Conservation (phyloP, 305 asterid species). For the Lippia alba region DNA sequence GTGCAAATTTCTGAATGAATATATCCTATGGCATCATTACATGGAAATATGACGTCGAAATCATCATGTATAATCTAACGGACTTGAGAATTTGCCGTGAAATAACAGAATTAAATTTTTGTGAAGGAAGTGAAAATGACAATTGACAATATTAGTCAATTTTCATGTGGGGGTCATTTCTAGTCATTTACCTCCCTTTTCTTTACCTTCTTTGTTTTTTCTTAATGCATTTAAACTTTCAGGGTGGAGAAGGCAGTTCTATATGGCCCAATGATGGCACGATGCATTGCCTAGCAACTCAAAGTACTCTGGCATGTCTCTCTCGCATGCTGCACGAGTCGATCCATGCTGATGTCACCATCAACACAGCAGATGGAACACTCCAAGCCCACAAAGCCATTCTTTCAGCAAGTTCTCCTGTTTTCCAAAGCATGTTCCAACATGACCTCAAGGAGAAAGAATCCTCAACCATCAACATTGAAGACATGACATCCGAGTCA, state of each 20-base stretch:
- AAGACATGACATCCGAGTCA: constrained; percentile 84
- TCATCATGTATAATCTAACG: too few relatives aligned
- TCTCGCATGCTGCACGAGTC: constrained; percentile 90
- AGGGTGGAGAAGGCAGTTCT: constrained; percentile 86
- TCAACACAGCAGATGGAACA: constrained; percentile 81
- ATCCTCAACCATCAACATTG: constrained; percentile 78
- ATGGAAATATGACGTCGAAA: too few relatives aligned
- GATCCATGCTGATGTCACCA: constrained; percentile 84
- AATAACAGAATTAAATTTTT: too few relatives aligned
- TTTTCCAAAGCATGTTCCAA: constrained; percentile 87
- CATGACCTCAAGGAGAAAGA: constrained; percentile 91
- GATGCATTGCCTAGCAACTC: constrained; percentile 68
- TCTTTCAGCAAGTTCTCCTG: constrained; percentile 89
- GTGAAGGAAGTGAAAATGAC: too few relatives aligned
- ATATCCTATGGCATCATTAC: too few relatives aligned
- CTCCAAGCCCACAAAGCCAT: constrained; percentile 81
- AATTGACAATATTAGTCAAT: too few relatives aligned
- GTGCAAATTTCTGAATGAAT: too few relatives aligned
- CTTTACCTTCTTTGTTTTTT: not conserved
- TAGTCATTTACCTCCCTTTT: not conserved
- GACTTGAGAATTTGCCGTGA: too few relatives aligned
- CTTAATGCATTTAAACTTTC: constrained; percentile 25
- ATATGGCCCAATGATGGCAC: constrained; percentile 80
- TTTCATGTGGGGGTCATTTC: too few relatives aligned
- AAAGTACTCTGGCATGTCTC: constrained; percentile 81